phyloP scores from a whole-genome alignment of 108 stramenopile genomes.

The Epipyxis sp. region DNA sequence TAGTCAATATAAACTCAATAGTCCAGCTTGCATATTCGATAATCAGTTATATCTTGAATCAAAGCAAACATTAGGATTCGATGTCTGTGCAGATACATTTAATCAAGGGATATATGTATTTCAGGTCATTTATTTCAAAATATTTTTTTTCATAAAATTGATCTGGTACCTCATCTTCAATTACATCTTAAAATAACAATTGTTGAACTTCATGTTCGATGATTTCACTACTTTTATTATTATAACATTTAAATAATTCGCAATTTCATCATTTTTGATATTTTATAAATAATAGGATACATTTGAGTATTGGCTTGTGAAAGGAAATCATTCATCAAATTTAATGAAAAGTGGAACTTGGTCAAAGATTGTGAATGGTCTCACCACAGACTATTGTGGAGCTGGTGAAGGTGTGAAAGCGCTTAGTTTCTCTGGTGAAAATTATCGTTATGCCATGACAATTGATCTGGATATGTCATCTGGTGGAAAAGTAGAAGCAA shows the following conservation, averaged over 20 bases:
- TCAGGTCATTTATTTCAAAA: conserved; percentile 19
- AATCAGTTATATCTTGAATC: background rate
- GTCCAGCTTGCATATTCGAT: conserved; percentile 15
- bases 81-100: conserved; percentile 20
- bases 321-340: background rate
- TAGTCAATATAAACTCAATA: background rate
- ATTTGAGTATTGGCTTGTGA: background rate
- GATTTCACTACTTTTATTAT: too few species aligned
- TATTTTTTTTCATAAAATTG: too few species aligned
- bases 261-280: too few species aligned
- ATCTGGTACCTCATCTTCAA: too few species aligned
- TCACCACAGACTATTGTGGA: background rate
- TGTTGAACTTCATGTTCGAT: too few species aligned
- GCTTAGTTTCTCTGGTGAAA: background rate
- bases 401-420: background rate
- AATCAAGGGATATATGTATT: conserved; percentile 22
- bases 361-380: background rate
- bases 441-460: background rate
- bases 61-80: background rate
- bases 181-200: too few species aligned
- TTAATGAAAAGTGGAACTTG: background rate
- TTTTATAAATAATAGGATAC: too few species aligned
- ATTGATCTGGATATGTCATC: background rate
- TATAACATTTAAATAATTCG: too few species aligned
- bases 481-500: conserved; percentile 18